phyloP scores from a whole-genome alignment of 148 eudicot genomes.

The Polygonum maritimum region DNA sequence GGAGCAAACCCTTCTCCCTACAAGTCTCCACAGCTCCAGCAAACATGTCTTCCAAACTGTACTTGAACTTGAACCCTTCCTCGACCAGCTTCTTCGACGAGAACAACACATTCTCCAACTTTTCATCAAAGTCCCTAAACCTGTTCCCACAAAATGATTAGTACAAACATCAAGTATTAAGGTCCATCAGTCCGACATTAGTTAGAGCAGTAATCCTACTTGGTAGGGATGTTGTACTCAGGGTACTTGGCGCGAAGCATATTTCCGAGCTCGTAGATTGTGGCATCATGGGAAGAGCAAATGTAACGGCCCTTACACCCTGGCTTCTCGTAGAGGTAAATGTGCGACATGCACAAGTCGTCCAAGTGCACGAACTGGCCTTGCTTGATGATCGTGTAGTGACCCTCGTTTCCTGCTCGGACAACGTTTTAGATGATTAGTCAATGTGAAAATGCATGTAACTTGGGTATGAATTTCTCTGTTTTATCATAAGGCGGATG shows the following conservation, averaged over 20 bases:
- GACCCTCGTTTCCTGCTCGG: constrained; percentile 56
- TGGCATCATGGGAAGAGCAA: constrained; percentile 74
- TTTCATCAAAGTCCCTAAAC: constrained; percentile 55
- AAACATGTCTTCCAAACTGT: constrained; percentile 80
- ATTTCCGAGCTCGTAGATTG: constrained; percentile 51
- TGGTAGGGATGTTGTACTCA: constrained; percentile 64
- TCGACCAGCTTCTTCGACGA: constrained; percentile 62
- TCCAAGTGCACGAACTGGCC: constrained; percentile 84
- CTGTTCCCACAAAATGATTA: constrained; percentile 20
- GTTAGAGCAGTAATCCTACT: constrained; percentile 27
- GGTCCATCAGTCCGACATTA: too few species aligned
- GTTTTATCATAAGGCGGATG: too few species aligned
- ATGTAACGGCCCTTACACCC: constrained; percentile 72
- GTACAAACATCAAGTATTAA: not conserved
- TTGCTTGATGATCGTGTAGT: constrained; percentile 71
- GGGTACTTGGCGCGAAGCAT: constrained; percentile 68
- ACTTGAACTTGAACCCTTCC: constrained; percentile 68
- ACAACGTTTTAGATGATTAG: not conserved
- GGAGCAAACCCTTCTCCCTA: constrained; percentile 74
- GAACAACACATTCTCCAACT: constrained; percentile 38
- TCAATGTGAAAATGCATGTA: not conserved
- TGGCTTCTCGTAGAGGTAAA: constrained; percentile 65
- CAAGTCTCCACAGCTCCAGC: constrained; percentile 75
- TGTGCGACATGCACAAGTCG: constrained; percentile 80
- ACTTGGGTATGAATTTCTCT: not conserved